Base-by-base conservation (phyloP, 2,329 filamentous ascomycete genomes). In the Alternaria solani region DNA sequence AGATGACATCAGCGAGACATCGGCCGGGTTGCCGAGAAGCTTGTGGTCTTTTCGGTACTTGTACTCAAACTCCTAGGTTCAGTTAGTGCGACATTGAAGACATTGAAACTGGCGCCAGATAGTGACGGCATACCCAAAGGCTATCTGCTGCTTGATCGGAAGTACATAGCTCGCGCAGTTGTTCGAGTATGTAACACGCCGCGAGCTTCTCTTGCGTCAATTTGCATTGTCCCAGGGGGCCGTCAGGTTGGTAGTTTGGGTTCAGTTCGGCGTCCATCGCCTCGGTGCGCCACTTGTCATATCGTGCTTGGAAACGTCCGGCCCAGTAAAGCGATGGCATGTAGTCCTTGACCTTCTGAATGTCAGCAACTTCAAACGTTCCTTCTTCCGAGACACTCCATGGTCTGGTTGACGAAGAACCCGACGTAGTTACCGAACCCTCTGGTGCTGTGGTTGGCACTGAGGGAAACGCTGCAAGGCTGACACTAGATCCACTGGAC, bases 301-400 rank as follows among this genome's bases (percentile, higher is more conserved):
- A 73, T 57, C 72, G 64, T 5, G 74, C 65, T 53, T 75, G 72
- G 47, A 78, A 76, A 8, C 75, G 68, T 8, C 75, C 75, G 6
- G 75, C 75, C 75, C 75, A 78, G 55, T 76, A 78, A 6, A 70
- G 49, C 3, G 67, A 60, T 38, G 73, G 74, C 75, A 76, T 76
- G 20, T 72, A 74, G 25, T 76, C 70, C 65, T 66, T 70, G 20
- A 78, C 67, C 75, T 76, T 20, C 49, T 49, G 25, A 61, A 56
- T 25, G 64, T 76, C 57, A 75, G 73, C 68, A 68, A 26, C 57
- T 8, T 59, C 47, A 57, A 53, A 23, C 53, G 36, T 52, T 3
- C 59, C 53, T 26, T 23, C 16, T 2, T 59, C 54, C 25, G 48
- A 55, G 4, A 59, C 59, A 38, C 51, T 59, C 64, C 65, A 64